Conservation (phyloP, 140 eudicot species). For the Ambrosia hybrid region DNA sequence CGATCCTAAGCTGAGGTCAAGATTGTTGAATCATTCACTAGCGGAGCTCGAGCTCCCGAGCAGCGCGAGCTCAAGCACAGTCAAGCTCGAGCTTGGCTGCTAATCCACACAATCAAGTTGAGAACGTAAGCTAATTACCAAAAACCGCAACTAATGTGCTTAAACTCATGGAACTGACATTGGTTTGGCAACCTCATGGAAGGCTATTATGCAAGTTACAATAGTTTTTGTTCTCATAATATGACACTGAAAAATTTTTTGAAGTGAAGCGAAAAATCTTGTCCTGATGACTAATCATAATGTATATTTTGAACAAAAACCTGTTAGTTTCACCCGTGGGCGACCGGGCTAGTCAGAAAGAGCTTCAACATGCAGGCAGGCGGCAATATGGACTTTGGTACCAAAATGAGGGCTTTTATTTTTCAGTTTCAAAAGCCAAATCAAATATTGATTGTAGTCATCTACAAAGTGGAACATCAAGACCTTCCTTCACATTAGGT, state of each 20-base stretch:
- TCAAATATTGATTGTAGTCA: constrained; percentile 75
- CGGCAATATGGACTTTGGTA: background rate
- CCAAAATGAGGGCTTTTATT: constrained; percentile 21
- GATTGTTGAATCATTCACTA: too few relatives aligned
- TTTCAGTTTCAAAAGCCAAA: constrained; percentile 60
- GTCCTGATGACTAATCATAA: constrained; percentile 11
- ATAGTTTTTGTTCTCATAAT: constrained; percentile 11
- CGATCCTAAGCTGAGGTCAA: too few relatives aligned
- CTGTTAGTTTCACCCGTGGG: constrained; percentile 12
- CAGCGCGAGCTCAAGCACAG: too few relatives aligned
- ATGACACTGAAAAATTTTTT: background rate
- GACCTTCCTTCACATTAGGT: constrained; percentile 84
- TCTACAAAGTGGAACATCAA: constrained; percentile 95
- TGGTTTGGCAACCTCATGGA: constrained; percentile 13
- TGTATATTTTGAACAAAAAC: constrained; percentile 11
- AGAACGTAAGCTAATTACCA: background rate
- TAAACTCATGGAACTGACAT: constrained; percentile 8
- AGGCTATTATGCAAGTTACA: constrained; percentile 35
- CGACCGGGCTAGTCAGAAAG: constrained; percentile 5
- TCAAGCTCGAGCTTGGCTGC: too few relatives aligned
- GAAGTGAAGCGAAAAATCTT: background rate
- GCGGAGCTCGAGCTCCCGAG: too few relatives aligned
- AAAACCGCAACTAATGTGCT: constrained; percentile 18
- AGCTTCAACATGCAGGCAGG: constrained; percentile 9
- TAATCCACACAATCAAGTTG: too few relatives aligned